Evolutionary conservation across 2,329 filamentous ascomycete species (phyloP).

Genomic region (Sporothrix phasma): DNA sequence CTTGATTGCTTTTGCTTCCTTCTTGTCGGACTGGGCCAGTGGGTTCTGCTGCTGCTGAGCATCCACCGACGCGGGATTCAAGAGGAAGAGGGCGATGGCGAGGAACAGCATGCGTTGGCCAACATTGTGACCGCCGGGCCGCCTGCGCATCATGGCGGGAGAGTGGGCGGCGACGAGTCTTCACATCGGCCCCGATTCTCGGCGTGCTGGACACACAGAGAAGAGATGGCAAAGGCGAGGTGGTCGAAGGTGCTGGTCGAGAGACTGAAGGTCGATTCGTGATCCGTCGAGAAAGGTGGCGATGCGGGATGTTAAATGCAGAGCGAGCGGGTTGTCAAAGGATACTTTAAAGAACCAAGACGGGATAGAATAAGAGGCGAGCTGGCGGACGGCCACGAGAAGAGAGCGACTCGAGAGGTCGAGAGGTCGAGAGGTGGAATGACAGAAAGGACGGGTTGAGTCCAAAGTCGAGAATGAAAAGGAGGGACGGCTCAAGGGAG

Average conservation of each 20-base stretch:
- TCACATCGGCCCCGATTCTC: constrained; percentile 10
- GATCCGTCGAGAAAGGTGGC: not conserved
- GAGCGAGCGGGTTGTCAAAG: not conserved
- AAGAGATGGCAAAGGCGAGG: not conserved
- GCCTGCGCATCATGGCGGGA: constrained; percentile 53
- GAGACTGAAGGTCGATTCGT: not conserved
- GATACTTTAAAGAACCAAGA: not conserved
- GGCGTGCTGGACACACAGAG: constrained; percentile 3
- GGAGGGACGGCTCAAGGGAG: constrained; percentile 1
- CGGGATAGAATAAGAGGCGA: too few species aligned
- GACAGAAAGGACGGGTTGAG: not conserved
- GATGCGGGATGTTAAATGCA: not conserved
- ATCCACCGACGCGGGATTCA: constrained; percentile 47
- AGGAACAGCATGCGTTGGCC: constrained; percentile 39
- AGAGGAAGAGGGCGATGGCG: constrained; percentile 44
- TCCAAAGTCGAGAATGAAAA: not conserved
- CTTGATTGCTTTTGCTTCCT: not conserved
- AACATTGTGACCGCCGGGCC: constrained; percentile 43
- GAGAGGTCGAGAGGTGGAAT: not conserved
- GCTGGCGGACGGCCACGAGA: not conserved
- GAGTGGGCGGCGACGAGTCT: not conserved
- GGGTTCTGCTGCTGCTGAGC: constrained; percentile 52
- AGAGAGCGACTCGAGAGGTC: not conserved
- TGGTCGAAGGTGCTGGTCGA: not conserved
- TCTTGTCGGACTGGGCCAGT: not conserved